phyloP scores from a whole-genome alignment of 2,329 filamentous ascomycete species.

The Aspergillus persii region DNA sequence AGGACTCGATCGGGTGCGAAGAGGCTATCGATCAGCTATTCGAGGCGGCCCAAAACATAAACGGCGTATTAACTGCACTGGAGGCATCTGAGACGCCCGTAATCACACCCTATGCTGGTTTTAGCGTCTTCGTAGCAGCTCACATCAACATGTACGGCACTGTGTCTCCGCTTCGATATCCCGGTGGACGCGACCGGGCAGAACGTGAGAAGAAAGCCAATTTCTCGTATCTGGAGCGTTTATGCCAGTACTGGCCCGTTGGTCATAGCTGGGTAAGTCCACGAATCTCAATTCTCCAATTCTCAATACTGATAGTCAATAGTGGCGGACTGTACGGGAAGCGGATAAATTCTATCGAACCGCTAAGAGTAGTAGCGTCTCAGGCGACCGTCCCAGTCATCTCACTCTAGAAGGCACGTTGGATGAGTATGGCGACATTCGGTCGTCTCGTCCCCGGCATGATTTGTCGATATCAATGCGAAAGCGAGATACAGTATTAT shows the following conservation, averaged over 20 bases:
- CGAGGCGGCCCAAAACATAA: constrained; percentile 33
- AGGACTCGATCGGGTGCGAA: constrained; percentile 6
- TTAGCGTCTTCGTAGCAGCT: constrained; percentile 38
- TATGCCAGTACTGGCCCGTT: constrained; percentile 35
- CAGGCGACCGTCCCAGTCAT: constrained; percentile 25
- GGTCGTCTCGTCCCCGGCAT: constrained; percentile 25
- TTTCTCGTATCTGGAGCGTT: constrained; percentile 31
- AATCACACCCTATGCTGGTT: constrained; percentile 38
- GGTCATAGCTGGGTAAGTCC: constrained; percentile 33
- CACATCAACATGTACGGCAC: constrained; percentile 42
- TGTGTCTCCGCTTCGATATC: constrained; percentile 32
- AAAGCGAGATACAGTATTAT: not conserved
- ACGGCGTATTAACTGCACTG: constrained; percentile 29
- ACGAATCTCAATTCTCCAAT: too few relatives aligned
- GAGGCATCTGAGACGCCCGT: constrained; percentile 32
- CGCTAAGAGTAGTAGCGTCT: constrained; percentile 25
- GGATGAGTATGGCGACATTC: constrained; percentile 40
- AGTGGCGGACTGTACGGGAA: constrained; percentile 38
- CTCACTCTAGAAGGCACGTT: constrained; percentile 33
- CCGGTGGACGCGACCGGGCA: constrained; percentile 30
- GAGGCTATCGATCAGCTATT: constrained; percentile 33
- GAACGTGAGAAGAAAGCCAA: constrained; percentile 33
- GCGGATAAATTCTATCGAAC: constrained; percentile 36
- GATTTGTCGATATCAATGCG: constrained; percentile 11
- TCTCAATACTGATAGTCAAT: not conserved